Conservation (phyloP, 495 filamentous ascomycete genomes). For the Neurospora sp. region DNA sequence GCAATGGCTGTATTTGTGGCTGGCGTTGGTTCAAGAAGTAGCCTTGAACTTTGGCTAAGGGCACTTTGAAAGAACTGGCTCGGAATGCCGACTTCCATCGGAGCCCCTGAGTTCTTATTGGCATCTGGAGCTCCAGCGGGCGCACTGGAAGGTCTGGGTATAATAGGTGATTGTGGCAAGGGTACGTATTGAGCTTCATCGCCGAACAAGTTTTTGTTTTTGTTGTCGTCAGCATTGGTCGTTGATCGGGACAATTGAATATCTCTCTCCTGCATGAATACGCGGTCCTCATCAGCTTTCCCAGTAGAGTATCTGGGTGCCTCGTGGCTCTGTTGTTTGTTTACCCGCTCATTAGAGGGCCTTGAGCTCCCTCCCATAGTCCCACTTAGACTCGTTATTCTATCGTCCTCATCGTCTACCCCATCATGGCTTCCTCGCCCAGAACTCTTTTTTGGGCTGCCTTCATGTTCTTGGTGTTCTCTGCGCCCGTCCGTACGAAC, state of each 20-base stretch:
- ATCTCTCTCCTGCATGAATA: not conserved
- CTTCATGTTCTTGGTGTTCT: not conserved
- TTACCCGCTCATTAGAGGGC: not conserved
- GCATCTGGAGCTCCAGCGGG: not conserved
- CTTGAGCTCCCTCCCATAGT: not conserved
- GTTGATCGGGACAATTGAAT: not conserved
- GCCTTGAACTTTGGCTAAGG: not conserved
- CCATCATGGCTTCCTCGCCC: not conserved
- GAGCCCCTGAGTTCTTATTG: not conserved
- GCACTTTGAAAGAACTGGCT: constrained; percentile 1
- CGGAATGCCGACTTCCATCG: not conserved
- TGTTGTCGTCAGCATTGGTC: not conserved
- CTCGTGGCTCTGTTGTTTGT: not conserved
- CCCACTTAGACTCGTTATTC: not conserved
- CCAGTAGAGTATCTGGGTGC: not conserved
- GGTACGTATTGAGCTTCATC: not conserved
- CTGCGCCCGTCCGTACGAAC: not conserved
- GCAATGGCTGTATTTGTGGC: constrained; percentile 1
- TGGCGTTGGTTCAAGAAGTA: not conserved
- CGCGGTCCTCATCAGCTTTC: not conserved
- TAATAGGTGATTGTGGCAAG: not conserved
- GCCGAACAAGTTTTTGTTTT: not conserved
- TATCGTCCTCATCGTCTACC: not conserved
- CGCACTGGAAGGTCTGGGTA: not conserved
- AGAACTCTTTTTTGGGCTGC: not conserved